Conservation (phyloP, 768 basidiomycete genomes). For the Lactifluus hygrophoroides region DNA sequence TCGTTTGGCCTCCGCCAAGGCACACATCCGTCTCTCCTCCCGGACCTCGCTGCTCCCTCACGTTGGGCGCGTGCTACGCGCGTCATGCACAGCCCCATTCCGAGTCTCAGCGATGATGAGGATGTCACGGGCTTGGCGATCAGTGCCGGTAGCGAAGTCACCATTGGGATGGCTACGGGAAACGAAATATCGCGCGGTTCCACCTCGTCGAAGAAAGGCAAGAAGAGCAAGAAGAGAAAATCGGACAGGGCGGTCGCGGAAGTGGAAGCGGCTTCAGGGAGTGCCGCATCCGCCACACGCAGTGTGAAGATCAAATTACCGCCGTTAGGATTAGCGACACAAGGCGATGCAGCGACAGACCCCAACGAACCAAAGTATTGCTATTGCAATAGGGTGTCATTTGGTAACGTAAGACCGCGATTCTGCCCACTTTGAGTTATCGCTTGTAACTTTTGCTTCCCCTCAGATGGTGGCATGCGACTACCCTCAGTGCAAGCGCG, state of each 20-base stretch:
- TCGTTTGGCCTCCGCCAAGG: constrained; percentile 45
- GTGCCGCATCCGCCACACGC: constrained; percentile 10
- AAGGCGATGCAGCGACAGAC: constrained; percentile 21
- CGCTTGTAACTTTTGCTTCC: neutral
- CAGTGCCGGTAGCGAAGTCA: constrained; percentile 10
- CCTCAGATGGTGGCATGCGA: constrained; percentile 84
- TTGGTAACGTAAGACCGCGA: constrained; percentile 54
- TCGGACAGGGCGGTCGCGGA: constrained; percentile 17
- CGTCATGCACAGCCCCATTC: constrained; percentile 36
- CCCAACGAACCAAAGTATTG: constrained; percentile 58
- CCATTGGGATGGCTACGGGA: constrained; percentile 9
- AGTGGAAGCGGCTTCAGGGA: neutral
- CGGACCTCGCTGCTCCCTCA: constrained; percentile 48
- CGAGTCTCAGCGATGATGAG: constrained; percentile 24
- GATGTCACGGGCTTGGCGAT: neutral
- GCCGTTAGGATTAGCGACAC: constrained; percentile 20
- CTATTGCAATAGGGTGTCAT: constrained; percentile 72
- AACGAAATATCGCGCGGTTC: constrained; percentile 8
- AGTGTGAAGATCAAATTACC: constrained; percentile 32
- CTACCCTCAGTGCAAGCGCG: constrained; percentile 52
- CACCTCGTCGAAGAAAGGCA: constrained; percentile 10
- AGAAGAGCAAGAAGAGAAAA: constrained; percentile 24
- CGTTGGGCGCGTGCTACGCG: constrained; percentile 41
- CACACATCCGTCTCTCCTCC: constrained; percentile 48
- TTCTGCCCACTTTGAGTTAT: neutral